Evolutionary conservation across 768 basidiomycete genomes (phyloP), one percentile per base, ranked within the genome.

Genomic region (Botryobasidium botryosum): DNA sequence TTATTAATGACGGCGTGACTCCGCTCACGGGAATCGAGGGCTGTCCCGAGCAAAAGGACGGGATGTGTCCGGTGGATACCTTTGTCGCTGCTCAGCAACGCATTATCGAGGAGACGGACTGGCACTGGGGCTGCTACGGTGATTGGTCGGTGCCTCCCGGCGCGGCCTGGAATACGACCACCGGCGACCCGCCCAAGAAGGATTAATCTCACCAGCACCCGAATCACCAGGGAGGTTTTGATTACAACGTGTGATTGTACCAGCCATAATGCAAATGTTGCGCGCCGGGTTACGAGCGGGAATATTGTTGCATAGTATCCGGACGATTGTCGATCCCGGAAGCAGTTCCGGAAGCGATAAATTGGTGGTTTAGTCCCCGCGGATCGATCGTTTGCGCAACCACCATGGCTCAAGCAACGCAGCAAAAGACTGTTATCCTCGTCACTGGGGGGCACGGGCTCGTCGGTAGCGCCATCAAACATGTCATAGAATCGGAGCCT

Each of bases 361-460:
- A n/a, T n/a, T n/a, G n/a, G n/a, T n/a, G n/a, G n/a, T n/a, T n/a
- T n/a, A n/a, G n/a, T n/a, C n/a, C n/a, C n/a, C n/a, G n/a, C n/a
- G n/a, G n/a, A n/a, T n/a, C n/a, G n/a, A n/a, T n/a, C n/a, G n/a
- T n/a, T n/a, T n/a, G n/a, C n/a, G n/a, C n/a, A n/a, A n/a, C n/a
- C n/a, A n/a, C n/a, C n/a, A n/a, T n/a, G n/a, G n/a, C n/a, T n/a
- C n/a, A n/a, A n/a, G n/a, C n/a, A n/a, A n/a, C n/a, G n/a, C n/a
- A n/a, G n/a, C n/a, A 33, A 12, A 39, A 39, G 37, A 12, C 12
- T 39, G 74, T 81, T 43, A 65, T 87, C 33, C 75, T 87, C 47
- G 80, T 87, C 53, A 87, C 84, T 36, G 85, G 84, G 38, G 86
- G 85, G 33, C 71, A 75, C 50, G 88, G 87, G 17, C 75, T 91